Base-by-base conservation (phyloP, 1,139 yeast species). In the Arxiozyma heterogenica region DNA sequence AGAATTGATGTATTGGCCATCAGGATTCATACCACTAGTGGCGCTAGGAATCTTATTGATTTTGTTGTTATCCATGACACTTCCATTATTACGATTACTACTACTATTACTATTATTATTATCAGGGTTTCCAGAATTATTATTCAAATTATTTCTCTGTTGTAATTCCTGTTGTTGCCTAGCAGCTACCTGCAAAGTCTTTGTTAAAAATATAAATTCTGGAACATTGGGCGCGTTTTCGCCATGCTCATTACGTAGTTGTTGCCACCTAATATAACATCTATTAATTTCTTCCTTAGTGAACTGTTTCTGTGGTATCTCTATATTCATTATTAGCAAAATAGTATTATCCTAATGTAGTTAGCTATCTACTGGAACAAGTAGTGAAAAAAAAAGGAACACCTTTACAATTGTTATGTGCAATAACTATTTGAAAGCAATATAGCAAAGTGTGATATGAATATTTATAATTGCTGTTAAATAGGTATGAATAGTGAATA, bases 201-300 rank as follows among this genome's bases (percentile, higher is more conserved):
- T 81, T 45, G 83, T 79, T 60, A 82, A 74, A 58, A 80, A 82
- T 47, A 78, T 75, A 65, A 79, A 83, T 68, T 83, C 87, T 18
- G 83, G 83, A 41, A 80, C 80, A 57, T 78, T 79, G 12, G 76
- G 75, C 1, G 83, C 87, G 58, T 77, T 81, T 49, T 81, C 85
- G n/a, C 87, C 86, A 62, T 74, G 80, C 62, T 82, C 84, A 54
- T 75, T 75, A 55, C 81, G 76, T 59, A 83, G 71, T 64, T 80
- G 84, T 59, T 80, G 82, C 86, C 86, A 82, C 57, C 86, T 78
- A 67, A 68, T 54, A 56, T 67, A 68, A 48, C 71, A 68, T 46
- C 71, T 61, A 52, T 68, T 67, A 22, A 70, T 64, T 51, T 70
- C 73, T 45, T 70, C 73, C 44, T 63, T 65, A 8, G 69, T 64